phyloP scores from a whole-genome alignment of 2,329 filamentous ascomycete genomes.

The Akanthomyces dipterigenus region DNA sequence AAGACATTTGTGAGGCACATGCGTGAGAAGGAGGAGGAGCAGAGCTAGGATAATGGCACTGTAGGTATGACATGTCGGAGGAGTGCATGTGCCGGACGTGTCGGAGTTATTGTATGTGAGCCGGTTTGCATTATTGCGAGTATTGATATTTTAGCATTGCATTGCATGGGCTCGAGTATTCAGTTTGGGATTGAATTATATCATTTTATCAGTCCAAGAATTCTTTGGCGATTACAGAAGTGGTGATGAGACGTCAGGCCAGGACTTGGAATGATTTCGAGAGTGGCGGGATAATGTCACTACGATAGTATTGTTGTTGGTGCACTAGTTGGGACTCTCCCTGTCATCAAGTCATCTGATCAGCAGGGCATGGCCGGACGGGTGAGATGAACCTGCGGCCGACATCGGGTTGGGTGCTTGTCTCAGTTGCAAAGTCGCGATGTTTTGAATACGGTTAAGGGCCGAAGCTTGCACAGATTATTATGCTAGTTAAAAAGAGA shows the following conservation, averaged over 20 bases:
- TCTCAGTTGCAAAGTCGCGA: neutral
- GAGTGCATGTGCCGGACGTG: no score
- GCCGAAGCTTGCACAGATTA: neutral
- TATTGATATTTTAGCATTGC: slow-evolving; percentile 8
- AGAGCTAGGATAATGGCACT: slow-evolving; percentile 15
- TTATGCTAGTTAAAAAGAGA: neutral
- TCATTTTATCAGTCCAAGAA: neutral
- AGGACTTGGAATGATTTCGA: neutral
- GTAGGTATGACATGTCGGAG: no score
- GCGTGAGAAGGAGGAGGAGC: slow-evolving; percentile 65
- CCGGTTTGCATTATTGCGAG: neutral
- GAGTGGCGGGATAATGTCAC: neutral
- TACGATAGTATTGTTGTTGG: neutral
- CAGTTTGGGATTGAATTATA: neutral
- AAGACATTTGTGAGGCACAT: slow-evolving; percentile 95
- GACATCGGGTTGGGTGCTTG: neutral
- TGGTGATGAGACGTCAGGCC: neutral
- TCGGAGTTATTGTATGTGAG: neutral
- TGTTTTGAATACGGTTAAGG: neutral
- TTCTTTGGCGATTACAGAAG: neutral
- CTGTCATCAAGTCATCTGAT: neutral
- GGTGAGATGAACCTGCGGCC: neutral
- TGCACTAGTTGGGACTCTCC: neutral
- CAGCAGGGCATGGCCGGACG: neutral
- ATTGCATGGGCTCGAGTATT: neutral